These are phyloP conservation scores for Melampsora americana DNA, from an alignment of 1,284 basidiomycete genomes.

Conservation along the genomic window DNA sequence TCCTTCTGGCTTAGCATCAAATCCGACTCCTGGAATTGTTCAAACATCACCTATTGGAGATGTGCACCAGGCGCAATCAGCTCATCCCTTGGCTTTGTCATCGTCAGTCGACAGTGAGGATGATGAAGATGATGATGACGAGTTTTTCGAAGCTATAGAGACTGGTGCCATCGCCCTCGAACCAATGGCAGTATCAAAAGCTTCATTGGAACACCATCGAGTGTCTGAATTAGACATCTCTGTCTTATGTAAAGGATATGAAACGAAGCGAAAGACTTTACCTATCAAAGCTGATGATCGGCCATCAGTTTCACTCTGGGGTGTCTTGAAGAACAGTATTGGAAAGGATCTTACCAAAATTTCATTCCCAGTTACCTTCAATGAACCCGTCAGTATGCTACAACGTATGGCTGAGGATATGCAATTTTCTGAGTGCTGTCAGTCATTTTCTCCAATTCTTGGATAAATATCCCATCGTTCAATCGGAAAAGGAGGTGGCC, in stretches of 20 bases:
- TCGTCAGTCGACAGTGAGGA: slow-evolving; percentile 57
- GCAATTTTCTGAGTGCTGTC: slow-evolving; percentile 89
- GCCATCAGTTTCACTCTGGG: slow-evolving; percentile 89
- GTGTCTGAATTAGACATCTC: slow-evolving; percentile 54
- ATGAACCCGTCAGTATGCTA: slow-evolving; percentile 95
- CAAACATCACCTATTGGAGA: too few species aligned
- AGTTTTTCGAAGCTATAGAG: slow-evolving; percentile 97
- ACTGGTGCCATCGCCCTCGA: slow-evolving; percentile 62
- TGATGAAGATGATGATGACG: slow-evolving; percentile 85
- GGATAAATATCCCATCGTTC: too few species aligned
- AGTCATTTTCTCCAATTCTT: slow-evolving; percentile 54
- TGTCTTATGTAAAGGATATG: slow-evolving; percentile 69
- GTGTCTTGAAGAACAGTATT: slow-evolving; percentile 89
- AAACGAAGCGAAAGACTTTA: slow-evolving; percentile 64
- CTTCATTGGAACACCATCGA: slow-evolving; percentile 45
- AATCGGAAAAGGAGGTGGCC: too few species aligned
- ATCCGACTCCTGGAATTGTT: too few species aligned
- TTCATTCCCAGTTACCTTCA: slow-evolving; percentile 88
- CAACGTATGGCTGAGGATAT: slow-evolving; percentile 76
- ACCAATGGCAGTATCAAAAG: slow-evolving; percentile 45
- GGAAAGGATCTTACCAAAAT: slow-evolving; percentile 97
- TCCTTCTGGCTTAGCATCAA: too few species aligned
- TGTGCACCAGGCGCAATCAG: background rate
- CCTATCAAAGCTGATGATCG: slow-evolving; percentile 73
- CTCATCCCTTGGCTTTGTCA: background rate